Base-by-base conservation (phyloP, 257 asterid genomes). In the Gentiana straminea region DNA sequence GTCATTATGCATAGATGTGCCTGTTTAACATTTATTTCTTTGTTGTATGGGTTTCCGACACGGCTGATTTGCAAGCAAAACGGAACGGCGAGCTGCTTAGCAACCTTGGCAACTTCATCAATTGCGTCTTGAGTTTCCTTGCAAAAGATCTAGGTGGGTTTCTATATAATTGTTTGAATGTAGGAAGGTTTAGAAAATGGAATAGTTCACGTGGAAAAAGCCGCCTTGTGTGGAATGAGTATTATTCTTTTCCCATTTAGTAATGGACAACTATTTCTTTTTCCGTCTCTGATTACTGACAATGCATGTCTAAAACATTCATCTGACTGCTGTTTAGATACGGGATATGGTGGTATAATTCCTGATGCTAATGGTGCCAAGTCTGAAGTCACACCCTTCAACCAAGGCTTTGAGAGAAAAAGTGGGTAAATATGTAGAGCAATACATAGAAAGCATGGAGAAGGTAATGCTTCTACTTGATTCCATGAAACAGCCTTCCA, bases 1-100 rank as follows among this genome's bases (percentile, higher is more conserved):
- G 7, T 39, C 44, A 7, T 7, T 39, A 4, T 3, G 44, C 44
- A 41, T 39, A 41, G 46, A 7, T 5, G 46, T 41, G 10, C 9
- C 46, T 41, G 46, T 41, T 3, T 41, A 41, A 4, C 46, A 41
- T 41, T 4, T 41, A 10, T 4, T 41, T 7, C 2, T 41, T 38
- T 15, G 2, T 57, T 38, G 55, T 51, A 45, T 61, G 88, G 98
- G 94, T 77, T 49, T 92, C 98, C 11, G 98, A 92, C 68, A 78
- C 97, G 98, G 68, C 68, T 8, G 97, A 91, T 73, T 75, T 91
- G 79, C 98, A 85, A 83, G 94, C 97, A 34, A 91, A 91, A 81
- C 62, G 81, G 63, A 91, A 87, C 52, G 64, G 78, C 52, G 98
- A 91, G 73, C 79, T 91, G 76, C 81, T 87, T 51, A 77, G 67